Evolutionary conservation across 1,284 basidiomycete species (phyloP), one percentile per base, ranked within the genome.

Genomic region (Laetiporus sulphureus): DNA sequence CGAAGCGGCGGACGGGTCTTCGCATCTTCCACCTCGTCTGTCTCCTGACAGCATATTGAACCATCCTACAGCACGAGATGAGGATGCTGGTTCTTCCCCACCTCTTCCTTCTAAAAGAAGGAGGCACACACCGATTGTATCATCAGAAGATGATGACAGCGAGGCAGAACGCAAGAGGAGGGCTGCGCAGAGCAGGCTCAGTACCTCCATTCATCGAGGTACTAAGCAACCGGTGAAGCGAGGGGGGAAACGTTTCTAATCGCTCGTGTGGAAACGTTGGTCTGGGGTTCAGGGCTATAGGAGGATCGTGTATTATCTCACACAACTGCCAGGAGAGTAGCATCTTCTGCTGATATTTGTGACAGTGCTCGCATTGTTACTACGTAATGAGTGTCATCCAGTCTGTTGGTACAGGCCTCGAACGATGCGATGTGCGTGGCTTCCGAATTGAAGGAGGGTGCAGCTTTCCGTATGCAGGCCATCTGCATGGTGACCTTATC

Each of bases 181-280:
- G 23, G 51, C 67, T 22, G 61, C 67, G 40, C 62, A 62, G 46
- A 57, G 66, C 40, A 73, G 54, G 42, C 45, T 46, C n/a, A 42
- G 21, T 13, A 39, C 45, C 55, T 47, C n/a, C n/a, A n/a, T n/a
- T n/a, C n/a, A 68, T 45, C 67, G 77, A 42, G 78, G 78, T 19
- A 68, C 78, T 35, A 73, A 77, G 51, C 84, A 87, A 51, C 84
- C 83, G 5, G 65, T 87, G 44, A 85, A 79, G 61, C 73, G 84
- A 51, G 79, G 79, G 29, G 80, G 75, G 19, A 82, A 74, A 57
- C 71, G 79, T 46, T 87, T 87, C 64, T 86, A 64, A 72, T 41
- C 19, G 4, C 18, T 32, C 23, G 15, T 13, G 19, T 11, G 3
- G 13, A 10, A 10, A 35, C 31, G 21, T 30, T 19, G 6, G 31